Evolutionary conservation across 768 basidiomycete genomes (phyloP).

Genomic region (Hortiboletus campestris): DNA sequence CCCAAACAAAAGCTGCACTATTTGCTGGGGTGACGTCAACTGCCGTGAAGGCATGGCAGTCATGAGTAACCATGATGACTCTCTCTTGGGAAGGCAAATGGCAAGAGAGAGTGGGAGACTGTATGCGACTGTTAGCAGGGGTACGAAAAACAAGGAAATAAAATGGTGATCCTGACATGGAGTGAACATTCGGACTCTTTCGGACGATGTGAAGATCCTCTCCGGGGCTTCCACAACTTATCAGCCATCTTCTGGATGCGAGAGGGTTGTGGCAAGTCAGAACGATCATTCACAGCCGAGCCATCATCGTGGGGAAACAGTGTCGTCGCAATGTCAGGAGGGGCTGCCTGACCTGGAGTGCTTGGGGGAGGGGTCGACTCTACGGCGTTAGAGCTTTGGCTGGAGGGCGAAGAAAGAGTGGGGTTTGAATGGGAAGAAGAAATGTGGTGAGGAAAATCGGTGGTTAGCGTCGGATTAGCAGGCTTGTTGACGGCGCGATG

Average conservation of each 20-base stretch:
- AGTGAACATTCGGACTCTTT: conserved; percentile 29
- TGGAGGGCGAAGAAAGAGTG: conserved; percentile 68
- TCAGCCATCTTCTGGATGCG: conserved; percentile 35
- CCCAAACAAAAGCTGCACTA: conserved; percentile 68
- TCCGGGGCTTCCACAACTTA: conserved; percentile 26
- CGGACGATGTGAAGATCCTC: conserved; percentile 29
- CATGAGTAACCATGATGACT: conserved; percentile 67
- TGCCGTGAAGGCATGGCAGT: conserved; percentile 71
- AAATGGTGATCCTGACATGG: conserved; percentile 14
- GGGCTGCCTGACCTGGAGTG: conserved; percentile 54
- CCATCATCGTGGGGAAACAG: conserved; percentile 40
- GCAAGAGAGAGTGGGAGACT: conserved; percentile 32
- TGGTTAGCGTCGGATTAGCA: conserved; percentile 34
- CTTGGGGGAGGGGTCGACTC: conserved; percentile 72
- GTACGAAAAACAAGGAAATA: neutral
- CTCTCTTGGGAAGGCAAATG: conserved; percentile 31
- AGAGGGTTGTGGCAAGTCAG: conserved; percentile 28
- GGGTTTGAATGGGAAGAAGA: conserved; percentile 48
- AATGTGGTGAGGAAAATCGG: conserved; percentile 34
- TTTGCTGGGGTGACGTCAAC: conserved; percentile 70
- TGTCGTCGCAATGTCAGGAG: conserved; percentile 39
- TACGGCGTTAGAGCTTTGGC: conserved; percentile 57
- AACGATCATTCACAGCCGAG: conserved; percentile 28
- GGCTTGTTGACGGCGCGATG: conserved; percentile 21
- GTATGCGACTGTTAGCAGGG: conserved; percentile 13